phyloP scores from a whole-genome alignment of 306 rosid species.

The Prunus mongolica region DNA sequence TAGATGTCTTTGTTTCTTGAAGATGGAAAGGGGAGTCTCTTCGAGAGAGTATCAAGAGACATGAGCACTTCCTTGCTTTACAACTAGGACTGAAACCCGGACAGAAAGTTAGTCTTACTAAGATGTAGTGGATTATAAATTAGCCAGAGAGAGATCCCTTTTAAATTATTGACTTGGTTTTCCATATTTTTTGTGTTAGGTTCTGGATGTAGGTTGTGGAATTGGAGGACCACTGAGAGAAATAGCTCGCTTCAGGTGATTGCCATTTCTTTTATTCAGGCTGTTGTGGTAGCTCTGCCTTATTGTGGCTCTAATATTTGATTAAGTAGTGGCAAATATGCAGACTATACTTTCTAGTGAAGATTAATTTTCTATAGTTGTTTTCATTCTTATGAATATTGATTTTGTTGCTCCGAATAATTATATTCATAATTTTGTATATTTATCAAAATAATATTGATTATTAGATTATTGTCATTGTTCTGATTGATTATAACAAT shows the following conservation, averaged over 20 bases:
- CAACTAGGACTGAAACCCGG: slow-evolving; percentile 81
- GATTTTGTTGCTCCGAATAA: background rate
- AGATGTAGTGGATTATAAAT: slow-evolving; percentile 6
- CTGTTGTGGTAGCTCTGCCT: background rate
- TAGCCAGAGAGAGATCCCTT: background rate
- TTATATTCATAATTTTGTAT: background rate
- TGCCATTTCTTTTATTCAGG: background rate
- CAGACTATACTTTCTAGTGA: background rate
- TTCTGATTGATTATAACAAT: background rate
- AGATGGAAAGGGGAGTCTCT: slow-evolving; percentile 93
- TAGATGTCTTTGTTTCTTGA: slow-evolving; percentile 8
- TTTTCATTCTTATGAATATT: background rate
- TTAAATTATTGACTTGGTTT: background rate
- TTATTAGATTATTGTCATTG: background rate
- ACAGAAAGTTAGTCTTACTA: slow-evolving; percentile 61
- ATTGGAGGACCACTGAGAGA: slow-evolving; percentile 94
- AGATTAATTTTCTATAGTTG: background rate
- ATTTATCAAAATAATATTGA: background rate
- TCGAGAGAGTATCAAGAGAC: slow-evolving; percentile 88
- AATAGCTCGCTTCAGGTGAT: slow-evolving; percentile 83
- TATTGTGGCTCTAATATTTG: background rate
- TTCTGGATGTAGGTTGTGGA: slow-evolving; percentile 96
- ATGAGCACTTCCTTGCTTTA: slow-evolving; percentile 89
- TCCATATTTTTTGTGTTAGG: slow-evolving; percentile 35
- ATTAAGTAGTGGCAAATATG: background rate